A percentile compares a stretch with the other conserved stretches of the same genome.
phyloP scores from a whole-genome alignment of 768 basidiomycete species.

The Aureoboletus auriporus region DNA sequence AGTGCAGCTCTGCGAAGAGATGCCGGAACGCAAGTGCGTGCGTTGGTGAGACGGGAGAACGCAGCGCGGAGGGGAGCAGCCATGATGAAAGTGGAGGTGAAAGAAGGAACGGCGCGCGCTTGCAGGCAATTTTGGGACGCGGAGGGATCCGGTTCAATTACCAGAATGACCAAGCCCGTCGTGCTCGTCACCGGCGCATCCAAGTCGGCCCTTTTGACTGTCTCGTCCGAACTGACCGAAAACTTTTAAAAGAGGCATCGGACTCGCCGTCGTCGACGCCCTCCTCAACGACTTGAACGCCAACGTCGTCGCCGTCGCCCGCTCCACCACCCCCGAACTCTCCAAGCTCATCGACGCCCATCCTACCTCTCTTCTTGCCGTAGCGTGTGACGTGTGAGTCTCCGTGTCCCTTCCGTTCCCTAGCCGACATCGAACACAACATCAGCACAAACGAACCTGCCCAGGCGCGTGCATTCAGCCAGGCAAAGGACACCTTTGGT shows the following conservation, averaged over 20 bases:
- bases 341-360: conserved; percentile 41
- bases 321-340: conserved; percentile 66
- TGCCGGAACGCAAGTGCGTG: conserved; percentile 41
- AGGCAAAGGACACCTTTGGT: conserved; percentile 51
- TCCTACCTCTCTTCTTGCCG: conserved; percentile 40
- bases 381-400: conserved; percentile 77
- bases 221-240: conserved; percentile 2
- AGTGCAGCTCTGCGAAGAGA: conserved; percentile 40
- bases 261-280: conserved; percentile 69
- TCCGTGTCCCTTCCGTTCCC: background rate
- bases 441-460: conserved; percentile 56
- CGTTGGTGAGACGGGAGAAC: conserved; percentile 56
- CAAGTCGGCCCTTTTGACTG: conserved; percentile 41
- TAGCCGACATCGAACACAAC: background rate
- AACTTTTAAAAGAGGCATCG: conserved; percentile 56
- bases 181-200: conserved; percentile 86
- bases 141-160: background rate
- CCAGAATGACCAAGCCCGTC: conserved; percentile 42
- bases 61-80: conserved; percentile 48
- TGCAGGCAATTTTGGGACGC: conserved; percentile 13
- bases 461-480: conserved; percentile 51
- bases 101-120: conserved; percentile 6
- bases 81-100: conserved; percentile 37
- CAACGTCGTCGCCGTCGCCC: conserved; percentile 73
- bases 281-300: conserved; percentile 61